Conservation (phyloP, 305 asterid species). For the Fraxinus sp. region DNA sequence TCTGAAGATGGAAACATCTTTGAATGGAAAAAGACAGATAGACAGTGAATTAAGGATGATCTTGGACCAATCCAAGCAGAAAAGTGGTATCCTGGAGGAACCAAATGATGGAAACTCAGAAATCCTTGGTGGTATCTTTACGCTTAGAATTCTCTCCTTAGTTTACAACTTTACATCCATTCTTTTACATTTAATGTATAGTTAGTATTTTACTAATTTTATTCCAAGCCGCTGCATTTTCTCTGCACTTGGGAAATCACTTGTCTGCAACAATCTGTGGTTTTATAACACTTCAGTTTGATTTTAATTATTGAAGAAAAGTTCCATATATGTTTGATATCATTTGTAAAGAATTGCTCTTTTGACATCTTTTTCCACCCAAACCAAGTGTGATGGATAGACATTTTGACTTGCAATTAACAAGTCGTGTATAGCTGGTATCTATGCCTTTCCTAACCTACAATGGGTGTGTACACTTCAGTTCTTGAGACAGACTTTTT, state of each 20-base stretch:
- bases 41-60: constrained; percentile 52
- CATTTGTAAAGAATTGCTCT: neutral
- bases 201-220: neutral
- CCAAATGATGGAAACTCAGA: constrained; percentile 39
- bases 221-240: constrained; percentile 9
- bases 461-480: neutral
- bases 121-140: constrained; percentile 31
- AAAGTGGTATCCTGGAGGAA: constrained; percentile 31
- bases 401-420: neutral
- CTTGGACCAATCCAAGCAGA: constrained; percentile 33
- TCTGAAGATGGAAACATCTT: constrained; percentile 57
- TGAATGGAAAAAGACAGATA: constrained; percentile 72
- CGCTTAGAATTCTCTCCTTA: constrained; percentile 15
- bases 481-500: neutral
- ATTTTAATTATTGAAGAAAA: neutral
- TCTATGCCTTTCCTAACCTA: neutral
- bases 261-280: neutral
- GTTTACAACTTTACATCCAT: neutral
- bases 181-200: neutral
- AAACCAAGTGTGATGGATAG: neutral
- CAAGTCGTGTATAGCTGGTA: neutral
- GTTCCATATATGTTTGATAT: constrained; percentile 1
- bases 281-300: neutral
- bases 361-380: constrained; percentile 3
- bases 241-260: neutral